Conservation (phyloP, 176 grass and related monocot species). For the Ensete ventricosum region DNA sequence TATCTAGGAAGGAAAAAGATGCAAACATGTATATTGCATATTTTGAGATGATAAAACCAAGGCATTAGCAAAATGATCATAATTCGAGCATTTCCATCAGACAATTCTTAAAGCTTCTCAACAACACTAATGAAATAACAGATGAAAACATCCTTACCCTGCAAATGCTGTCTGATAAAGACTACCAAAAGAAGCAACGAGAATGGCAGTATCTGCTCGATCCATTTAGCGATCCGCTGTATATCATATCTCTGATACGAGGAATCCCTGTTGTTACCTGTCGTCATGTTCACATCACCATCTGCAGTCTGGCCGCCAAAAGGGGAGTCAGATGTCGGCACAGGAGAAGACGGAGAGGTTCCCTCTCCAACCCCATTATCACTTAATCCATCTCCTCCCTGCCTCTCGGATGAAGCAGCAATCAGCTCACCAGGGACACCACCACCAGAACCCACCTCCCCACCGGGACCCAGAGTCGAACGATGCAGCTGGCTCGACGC, state of each 20-base stretch:
- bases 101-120: background rate
- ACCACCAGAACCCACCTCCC: background rate
- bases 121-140: background rate
- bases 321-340: conserved; percentile 6
- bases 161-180: conserved; percentile 90
- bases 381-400: conserved; percentile 10
- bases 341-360: conserved; percentile 20
- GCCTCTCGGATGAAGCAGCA: conserved; percentile 22
- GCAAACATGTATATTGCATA: no score
- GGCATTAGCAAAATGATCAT: background rate
- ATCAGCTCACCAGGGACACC: conserved; percentile 18
- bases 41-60: background rate
- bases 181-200: conserved; percentile 87
- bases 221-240: conserved; percentile 89
- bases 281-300: conserved; percentile 8
- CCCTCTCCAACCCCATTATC: conserved; percentile 5
- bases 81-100: background rate
- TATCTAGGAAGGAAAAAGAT: no score
- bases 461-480: conserved; percentile 5
- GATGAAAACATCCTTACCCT: conserved; percentile 33
- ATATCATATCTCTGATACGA: conserved; percentile 93
- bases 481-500: background rate
- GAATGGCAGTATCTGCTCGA: conserved; percentile 94
- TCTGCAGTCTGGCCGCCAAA: conserved; percentile 17
- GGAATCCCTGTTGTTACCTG: conserved; percentile 15